These are phyloP conservation scores for Lactarius sanguifluus DNA, from an alignment of 768 basidiomycete genomes.

Conservation along the genomic window DNA sequence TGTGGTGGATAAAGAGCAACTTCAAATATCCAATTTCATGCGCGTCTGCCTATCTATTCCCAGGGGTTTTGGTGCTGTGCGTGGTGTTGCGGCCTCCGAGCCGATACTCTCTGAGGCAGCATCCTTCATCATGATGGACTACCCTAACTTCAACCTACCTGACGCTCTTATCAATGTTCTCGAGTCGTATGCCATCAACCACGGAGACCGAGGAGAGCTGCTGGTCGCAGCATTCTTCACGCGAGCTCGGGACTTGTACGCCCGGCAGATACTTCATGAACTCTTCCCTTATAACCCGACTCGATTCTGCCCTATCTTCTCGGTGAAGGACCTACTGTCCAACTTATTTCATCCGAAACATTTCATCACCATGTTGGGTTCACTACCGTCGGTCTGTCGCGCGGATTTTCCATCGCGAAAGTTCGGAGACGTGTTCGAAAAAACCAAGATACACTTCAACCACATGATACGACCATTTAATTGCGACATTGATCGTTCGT, in stretches of 20 bases:
- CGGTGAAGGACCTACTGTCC: background rate
- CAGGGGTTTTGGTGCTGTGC: background rate
- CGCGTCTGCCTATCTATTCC: no score
- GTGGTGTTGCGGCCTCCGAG: background rate
- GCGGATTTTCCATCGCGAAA: background rate
- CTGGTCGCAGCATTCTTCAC: background rate
- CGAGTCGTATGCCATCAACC: background rate
- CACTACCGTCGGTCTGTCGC: background rate
- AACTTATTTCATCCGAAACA: background rate
- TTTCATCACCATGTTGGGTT: background rate
- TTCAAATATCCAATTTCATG: no score
- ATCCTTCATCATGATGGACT: background rate
- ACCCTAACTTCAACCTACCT: background rate
- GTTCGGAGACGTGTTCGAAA: background rate
- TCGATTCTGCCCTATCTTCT: background rate
- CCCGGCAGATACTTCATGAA: background rate
- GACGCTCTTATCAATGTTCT: background rate
- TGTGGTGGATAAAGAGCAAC: no score
- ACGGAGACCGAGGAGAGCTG: background rate
- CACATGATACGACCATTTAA: background rate
- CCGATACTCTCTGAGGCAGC: constrained; percentile 11
- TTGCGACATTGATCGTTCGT: background rate
- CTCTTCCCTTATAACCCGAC: background rate
- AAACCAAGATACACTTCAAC: background rate
- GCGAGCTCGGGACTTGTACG: background rate